Percentiles rank a stretch among this genome's conserved stretches.
phyloP scores from a whole-genome alignment of 352 stramenopile genomes.

The Phytophthora syringae region DNA sequence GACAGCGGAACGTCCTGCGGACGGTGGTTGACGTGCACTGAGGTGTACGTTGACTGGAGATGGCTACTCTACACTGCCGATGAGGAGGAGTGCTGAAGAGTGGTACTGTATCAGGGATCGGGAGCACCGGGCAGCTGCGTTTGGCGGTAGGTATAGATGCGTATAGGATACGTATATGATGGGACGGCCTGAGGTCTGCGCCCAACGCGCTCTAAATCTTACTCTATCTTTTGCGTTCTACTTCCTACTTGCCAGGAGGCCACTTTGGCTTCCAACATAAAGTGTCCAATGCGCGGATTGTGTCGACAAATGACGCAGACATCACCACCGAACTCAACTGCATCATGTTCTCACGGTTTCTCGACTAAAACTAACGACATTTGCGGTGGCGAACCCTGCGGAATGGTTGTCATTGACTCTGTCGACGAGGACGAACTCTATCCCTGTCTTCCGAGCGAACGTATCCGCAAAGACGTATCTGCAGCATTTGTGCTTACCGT shows the following conservation, averaged over 20 bases:
- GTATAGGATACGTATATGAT: no score
- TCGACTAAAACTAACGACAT: slow-evolving; percentile 13
- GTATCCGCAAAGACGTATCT: slow-evolving; percentile 43
- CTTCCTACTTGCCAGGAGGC: no score
- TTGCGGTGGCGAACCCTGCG: slow-evolving; percentile 23
- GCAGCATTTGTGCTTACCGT: slow-evolving; percentile 32
- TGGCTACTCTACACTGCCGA: background rate
- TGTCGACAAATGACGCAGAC: slow-evolving; percentile 18
- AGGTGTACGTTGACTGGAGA: no score
- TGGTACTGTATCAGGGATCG: background rate
- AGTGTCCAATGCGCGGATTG: slow-evolving; percentile 39
- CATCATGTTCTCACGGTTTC: slow-evolving; percentile 29
- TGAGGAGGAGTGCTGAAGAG: slow-evolving; percentile 15
- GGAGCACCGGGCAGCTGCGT: no score
- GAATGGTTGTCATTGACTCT: slow-evolving; percentile 37
- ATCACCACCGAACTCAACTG: slow-evolving; percentile 33
- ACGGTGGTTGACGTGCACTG: no score
- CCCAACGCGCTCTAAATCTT: no score
- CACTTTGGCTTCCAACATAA: no score
- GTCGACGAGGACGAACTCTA: slow-evolving; percentile 42
- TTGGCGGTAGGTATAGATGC: no score
- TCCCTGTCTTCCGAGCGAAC: slow-evolving; percentile 23
- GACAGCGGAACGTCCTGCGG: background rate
- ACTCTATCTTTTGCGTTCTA: no score
- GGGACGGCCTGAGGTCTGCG: no score